Evolutionary conservation across 129 eudicot species (phyloP), one percentile per base, ranked within the genome.

Genomic region (Daucus carota): DNA sequence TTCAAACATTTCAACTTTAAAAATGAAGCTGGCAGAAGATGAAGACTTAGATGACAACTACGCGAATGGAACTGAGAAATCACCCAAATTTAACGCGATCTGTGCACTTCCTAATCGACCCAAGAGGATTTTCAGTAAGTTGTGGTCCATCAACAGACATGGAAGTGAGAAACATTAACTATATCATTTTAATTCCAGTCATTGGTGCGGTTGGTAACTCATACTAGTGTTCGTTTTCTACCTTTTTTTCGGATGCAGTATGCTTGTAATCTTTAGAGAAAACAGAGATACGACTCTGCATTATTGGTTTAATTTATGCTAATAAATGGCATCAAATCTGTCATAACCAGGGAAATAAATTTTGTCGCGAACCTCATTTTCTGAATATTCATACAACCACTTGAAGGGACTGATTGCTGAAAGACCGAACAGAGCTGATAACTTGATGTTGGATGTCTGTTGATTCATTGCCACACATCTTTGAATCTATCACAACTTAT

Each of bases 41-140:
- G 88, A 87, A 22, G 93, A 91, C 54, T 75, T 88, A 79, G 98
- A 90, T 8, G 87, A 85, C n/a, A 70, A 73, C 70, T 85, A 74
- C 57, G 75, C 45, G 1, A 76, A 81, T 72, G 89, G 89, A 29
- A 62, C 77, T 42, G 81, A 79, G 10, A 92, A 82, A 71, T 76
- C 90, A 0, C 72, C 90, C 0, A 91, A 80, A 78, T 75, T 85
- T 43, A 89, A 87, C 80, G 82, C 87, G 22, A 76, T 87, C 17
- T 81, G 87, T 75, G 74, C 90, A 40, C 77, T 89, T 75, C 97
- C 97, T 13, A 83, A 81, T 78, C 81, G 85, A 22, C 96, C 98
- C 22, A 91, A 89, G 73, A 83, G 87, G 26, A 94, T 94, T 87
- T 85, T 94, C 69, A 87, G 97, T 85, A 94, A 87, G 88, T 79